Percentiles rank a stretch among this genome's conserved stretches.
Conservation (phyloP, 2,329 filamentous ascomycete genomes). For the Paecilomyces formosus region DNA sequence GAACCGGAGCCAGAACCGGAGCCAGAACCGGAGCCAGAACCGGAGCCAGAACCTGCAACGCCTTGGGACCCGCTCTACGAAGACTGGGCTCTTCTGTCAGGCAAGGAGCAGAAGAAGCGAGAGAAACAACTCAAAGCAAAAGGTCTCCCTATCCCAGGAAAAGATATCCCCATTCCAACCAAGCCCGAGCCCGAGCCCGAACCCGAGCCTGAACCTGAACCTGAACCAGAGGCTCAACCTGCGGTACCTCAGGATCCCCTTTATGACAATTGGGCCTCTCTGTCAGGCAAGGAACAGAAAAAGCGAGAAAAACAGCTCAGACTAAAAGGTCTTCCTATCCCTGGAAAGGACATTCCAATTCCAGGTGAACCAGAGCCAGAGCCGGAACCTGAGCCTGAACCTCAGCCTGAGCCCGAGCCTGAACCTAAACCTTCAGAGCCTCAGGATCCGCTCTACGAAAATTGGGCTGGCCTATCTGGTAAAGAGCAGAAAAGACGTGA, state of each 20-base stretch:
- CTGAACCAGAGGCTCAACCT: constrained; percentile 1
- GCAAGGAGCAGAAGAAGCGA: constrained; percentile 25
- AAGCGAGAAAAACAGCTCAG: constrained; percentile 29
- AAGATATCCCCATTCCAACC: constrained; percentile 6
- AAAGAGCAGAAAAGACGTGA: constrained; percentile 28
- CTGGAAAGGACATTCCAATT: constrained; percentile 6
- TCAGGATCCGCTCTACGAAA: neutral
- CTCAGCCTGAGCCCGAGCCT: constrained; percentile 8
- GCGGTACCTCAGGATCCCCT: neutral
- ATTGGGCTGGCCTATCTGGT: constrained; percentile 1
- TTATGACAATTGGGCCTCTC: neutral
- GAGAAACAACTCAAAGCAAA: constrained; percentile 23
- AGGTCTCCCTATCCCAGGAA: neutral
- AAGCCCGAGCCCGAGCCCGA: constrained; percentile 11
- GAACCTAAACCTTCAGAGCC: constrained; percentile 16
- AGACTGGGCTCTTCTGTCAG: neutral
- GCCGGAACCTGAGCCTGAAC: constrained; percentile 3
- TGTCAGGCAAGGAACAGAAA: constrained; percentile 17
- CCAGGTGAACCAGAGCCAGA: neutral
- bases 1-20: constrained; percentile 7
- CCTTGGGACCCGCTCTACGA: neutral
- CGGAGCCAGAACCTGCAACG: neutral
- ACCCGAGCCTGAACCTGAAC: constrained; percentile 2
- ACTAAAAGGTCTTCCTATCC: constrained; percentile 3
- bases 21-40: constrained; percentile 3